Base-by-base conservation (phyloP, 768 basidiomycete species). In the Mrakia frigida region DNA sequence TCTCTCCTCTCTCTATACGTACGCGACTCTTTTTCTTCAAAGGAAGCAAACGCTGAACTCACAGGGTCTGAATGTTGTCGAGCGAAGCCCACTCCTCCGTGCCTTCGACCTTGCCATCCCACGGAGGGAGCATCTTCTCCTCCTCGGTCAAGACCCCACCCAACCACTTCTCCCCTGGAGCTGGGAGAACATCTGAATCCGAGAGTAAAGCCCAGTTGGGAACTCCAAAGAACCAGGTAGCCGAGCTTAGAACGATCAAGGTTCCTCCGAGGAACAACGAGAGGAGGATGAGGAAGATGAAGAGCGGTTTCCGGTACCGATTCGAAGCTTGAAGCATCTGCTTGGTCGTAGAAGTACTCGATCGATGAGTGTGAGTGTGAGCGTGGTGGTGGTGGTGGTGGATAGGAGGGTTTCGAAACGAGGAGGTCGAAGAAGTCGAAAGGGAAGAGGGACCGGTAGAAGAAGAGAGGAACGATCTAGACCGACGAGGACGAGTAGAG, bases 171-270 rank as follows among this genome's bases (percentile, higher is more conserved):
- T 78, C 80, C 1, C 70, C 61, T 35, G 21, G 39, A 21, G 46
- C 31, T 75, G 46, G 69, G 25, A 74, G 81, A 14, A 96, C 88
- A 81, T 95, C 92, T 18, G 85, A 83, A 82, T 95, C 92, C 6
- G 89, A 86, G 81, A 98, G 86, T 83, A 93, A 94, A 37, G 93
- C 93, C 25, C 35, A 84, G 70, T 88, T 83, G 83, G 90, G 88
- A 81, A 98, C 93, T 78, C 89, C 87, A 78, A 96, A 90, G 82
- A 94, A 95, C 83, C 91, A 92, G 28, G 94, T 91, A 68, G 98
- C 88, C 33, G 92, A 94, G 13, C 92, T 92, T 82, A 98, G 90
- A 76, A 98, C 94, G 83, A 92, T 80, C 84, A 97, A 88, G 28
- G 95, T 98, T 65, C 94, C 94, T 31, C 92, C 80, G 75, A 98